Evolutionary conservation across 2,329 filamentous ascomycete species (phyloP).

Genomic region (Colletotrichum limetticola): DNA sequence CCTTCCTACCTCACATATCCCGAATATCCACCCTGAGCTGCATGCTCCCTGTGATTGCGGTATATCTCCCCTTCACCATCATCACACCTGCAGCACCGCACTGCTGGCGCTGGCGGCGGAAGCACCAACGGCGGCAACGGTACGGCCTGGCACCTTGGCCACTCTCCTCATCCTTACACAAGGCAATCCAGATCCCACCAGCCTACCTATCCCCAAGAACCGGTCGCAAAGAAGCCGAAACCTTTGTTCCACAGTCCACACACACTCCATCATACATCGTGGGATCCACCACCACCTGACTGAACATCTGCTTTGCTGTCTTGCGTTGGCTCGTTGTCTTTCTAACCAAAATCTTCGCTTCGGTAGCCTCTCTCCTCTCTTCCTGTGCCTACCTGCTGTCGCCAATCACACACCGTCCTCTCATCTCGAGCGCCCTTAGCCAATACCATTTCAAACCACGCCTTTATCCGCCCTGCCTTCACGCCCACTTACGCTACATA

Average conservation of each 20-base stretch:
- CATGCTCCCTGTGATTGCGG: constrained; percentile 21
- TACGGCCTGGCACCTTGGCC: not conserved
- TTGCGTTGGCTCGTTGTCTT: constrained; percentile 9
- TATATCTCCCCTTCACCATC: constrained; percentile 29
- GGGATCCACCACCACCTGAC: constrained; percentile 28
- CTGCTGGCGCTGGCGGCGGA: not conserved
- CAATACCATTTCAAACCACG: constrained; percentile 6
- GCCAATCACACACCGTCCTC: constrained; percentile 14
- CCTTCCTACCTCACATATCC: constrained; percentile 2
- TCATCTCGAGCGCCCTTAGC: constrained; percentile 19
- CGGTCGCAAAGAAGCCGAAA: constrained; percentile 23
- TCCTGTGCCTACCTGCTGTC: constrained; percentile 20
- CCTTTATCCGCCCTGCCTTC: constrained; percentile 15
- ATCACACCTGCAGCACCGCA: not conserved
- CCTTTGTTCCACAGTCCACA: constrained; percentile 19
- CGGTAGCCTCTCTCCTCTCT: constrained; percentile 21
- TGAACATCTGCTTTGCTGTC: constrained; percentile 14
- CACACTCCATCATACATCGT: constrained; percentile 18
- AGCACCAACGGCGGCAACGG: constrained; percentile 4
- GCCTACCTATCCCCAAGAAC: constrained; percentile 11
- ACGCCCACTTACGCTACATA: constrained; percentile 8
- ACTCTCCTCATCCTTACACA: constrained; percentile 13
- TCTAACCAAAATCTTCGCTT: constrained; percentile 30
- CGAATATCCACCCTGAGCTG: constrained; percentile 32
- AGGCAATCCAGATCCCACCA: not conserved